Base-by-base conservation (phyloP, 345 rosid species). In the Acer negundo region DNA sequence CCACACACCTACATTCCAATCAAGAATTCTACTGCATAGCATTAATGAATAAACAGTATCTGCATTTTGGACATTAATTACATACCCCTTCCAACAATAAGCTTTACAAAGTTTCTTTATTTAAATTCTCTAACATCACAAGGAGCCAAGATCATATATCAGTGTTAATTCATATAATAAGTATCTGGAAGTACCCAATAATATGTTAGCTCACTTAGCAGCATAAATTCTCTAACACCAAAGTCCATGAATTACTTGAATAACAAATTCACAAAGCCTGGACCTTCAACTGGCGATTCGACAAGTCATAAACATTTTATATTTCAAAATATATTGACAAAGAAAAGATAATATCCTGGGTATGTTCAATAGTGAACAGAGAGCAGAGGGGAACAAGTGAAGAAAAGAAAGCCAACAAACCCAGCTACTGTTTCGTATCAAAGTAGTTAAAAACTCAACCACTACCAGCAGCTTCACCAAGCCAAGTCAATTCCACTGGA, bases 401-500 rank as follows among this genome's bases (percentile, higher is more conserved):
- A 67, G 24, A 44, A 19, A 13, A 23, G 15, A 23, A 46, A 67
- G 4, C 9, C n/a, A 42, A 12, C 56, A 13, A 51, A 2, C 17
- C 47, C 26, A 72, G n/a, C 64, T 19, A n/a, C 7, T 10, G 12
- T 40, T 16, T 35, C 7, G 1, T 16, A 15, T 9, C 49, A 46
- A 46, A 46, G 13, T 16, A 53, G 58, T 53, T 53, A 53, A 53
- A 53, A 53, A 53, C 58, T 53, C n/a, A 53, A 4, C n/a, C 58
- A 53, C n/a, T 53, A 53, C 58, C 67, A 38, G 23, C 67, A 72
- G 35, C 75, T 72, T 20, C 19, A 7, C 67, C 10, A 17, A 73
- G 42, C 58, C 69, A 73, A 73, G 56, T 26, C 31, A 73, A 28
- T 49, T 73, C 26, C 58, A 62, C 24, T 47, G 42, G 38, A 49